Conservation (phyloP, 164 flowering plant genomes). For the Annona squamosa region DNA sequence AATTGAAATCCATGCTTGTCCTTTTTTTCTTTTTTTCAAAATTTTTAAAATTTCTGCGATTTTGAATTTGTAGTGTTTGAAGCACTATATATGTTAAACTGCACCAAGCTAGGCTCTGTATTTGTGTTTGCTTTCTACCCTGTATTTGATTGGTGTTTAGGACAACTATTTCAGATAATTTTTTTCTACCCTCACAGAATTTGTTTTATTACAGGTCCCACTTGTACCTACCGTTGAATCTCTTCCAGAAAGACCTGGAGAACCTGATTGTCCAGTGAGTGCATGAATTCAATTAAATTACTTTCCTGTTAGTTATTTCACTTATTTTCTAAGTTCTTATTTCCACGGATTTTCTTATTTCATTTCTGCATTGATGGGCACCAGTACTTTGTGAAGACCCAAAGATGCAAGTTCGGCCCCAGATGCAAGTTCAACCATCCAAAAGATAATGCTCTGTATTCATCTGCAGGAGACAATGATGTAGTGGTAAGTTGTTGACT, state of each 20-base stretch:
- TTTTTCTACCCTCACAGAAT: background rate
- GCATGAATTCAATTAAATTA: background rate
- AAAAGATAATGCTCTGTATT: conserved; percentile 28
- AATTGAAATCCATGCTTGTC: no score
- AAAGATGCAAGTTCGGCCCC: conserved; percentile 78
- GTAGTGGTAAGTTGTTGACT: conserved; percentile 1
- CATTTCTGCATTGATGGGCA: conserved; percentile 9
- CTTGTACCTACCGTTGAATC: conserved; percentile 30
- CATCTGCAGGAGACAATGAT: background rate
- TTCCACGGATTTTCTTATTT: background rate
- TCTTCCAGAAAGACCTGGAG: conserved; percentile 86
- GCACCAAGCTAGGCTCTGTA: no score
- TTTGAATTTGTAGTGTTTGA: no score
- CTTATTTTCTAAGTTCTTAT: background rate
- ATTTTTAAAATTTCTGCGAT: no score
- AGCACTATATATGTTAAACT: no score
- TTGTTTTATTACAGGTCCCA: conserved; percentile 43
- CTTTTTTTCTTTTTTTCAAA: no score
- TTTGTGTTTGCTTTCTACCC: no score
- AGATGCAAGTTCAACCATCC: conserved; percentile 98
- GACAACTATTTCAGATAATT: no score
- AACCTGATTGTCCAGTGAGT: conserved; percentile 88
- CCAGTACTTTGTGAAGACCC: conserved; percentile 92
- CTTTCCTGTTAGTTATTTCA: background rate
- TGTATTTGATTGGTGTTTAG: no score